phyloP scores from a whole-genome alignment of 176 grass and related monocot genomes.

The Rhynchospora pubera region DNA sequence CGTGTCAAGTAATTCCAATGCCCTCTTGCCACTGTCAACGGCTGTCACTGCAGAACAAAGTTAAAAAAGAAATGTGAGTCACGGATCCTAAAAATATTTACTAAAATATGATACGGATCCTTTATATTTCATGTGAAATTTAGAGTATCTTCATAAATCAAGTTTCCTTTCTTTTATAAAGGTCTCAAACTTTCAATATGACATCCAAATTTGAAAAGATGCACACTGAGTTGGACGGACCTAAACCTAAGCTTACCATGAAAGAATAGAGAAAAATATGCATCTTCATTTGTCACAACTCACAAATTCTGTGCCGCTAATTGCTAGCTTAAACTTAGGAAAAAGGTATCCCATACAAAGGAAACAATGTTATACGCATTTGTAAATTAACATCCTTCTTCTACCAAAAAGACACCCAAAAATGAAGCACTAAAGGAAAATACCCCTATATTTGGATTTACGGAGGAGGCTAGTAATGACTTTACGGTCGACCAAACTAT shows the following conservation, averaged over 20 bases:
- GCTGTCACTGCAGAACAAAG: slow-evolving; percentile 51
- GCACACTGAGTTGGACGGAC: background rate
- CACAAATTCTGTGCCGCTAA: too few relatives aligned
- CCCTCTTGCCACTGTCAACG: slow-evolving; percentile 90
- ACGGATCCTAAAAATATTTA: background rate
- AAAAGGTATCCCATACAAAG: background rate
- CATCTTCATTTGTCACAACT: background rate
- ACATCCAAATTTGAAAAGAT: background rate
- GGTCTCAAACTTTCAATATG: background rate
- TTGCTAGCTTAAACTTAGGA: too few relatives aligned
- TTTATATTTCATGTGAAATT: background rate
- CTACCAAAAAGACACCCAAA: background rate
- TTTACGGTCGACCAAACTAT: slow-evolving; percentile 74
- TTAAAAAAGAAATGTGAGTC: background rate
- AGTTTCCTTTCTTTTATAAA: background rate
- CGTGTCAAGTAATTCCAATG: slow-evolving; percentile 63
- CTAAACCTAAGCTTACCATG: background rate
- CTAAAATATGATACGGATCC: background rate
- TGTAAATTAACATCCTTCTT: background rate
- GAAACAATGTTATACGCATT: background rate
- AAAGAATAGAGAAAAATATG: background rate
- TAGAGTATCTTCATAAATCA: background rate
- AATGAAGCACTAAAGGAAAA: background rate
- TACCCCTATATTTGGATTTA: slow-evolving; percentile 68
- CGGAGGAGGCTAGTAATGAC: slow-evolving; percentile 62